Percentiles rank a stretch among this genome's conserved stretches.
phyloP scores from a whole-genome alignment of 1,284 basidiomycete species.

The Trametes pubescens region DNA sequence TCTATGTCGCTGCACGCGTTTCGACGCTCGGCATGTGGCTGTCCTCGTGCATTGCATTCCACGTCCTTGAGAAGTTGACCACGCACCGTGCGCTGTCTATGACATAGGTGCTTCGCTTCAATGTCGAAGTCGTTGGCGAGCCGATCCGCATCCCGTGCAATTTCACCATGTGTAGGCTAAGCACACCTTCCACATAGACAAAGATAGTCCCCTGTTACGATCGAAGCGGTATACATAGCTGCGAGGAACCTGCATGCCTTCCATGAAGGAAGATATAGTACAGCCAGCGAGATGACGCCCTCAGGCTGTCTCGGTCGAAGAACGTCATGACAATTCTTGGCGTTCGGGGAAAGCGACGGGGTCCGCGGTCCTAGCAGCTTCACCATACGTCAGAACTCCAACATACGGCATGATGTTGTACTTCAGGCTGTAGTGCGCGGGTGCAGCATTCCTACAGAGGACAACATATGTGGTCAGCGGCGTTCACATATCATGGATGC shows the following conservation, averaged over 20 bases:
- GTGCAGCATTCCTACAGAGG: slow-evolving; percentile 61
- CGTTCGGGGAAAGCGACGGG: slow-evolving; percentile 60
- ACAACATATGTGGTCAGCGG: slow-evolving; percentile 21
- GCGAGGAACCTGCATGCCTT: slow-evolving; percentile 16
- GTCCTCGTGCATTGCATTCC: slow-evolving; percentile 25
- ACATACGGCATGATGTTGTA: slow-evolving; percentile 95
- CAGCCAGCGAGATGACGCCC: slow-evolving; percentile 11
- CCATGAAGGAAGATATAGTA: slow-evolving; percentile 18
- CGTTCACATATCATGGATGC: slow-evolving; percentile 16
- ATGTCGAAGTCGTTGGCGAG: slow-evolving; percentile 22
- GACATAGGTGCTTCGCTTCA: slow-evolving; percentile 22
- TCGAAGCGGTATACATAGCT: slow-evolving; percentile 25
- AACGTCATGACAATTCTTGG: slow-evolving; percentile 43
- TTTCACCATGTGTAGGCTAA: slow-evolving; percentile 21
- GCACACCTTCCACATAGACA: slow-evolving; percentile 26
- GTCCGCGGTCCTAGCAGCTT: slow-evolving; percentile 68
- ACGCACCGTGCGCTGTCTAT: slow-evolving; percentile 26
- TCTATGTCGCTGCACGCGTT: slow-evolving; percentile 25
- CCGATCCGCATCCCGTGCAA: slow-evolving; percentile 22
- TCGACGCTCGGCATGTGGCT: slow-evolving; percentile 24
- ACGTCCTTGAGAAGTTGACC: slow-evolving; percentile 32
- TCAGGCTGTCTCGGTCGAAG: slow-evolving; percentile 5
- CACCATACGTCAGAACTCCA: slow-evolving; percentile 79
- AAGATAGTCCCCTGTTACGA: slow-evolving; percentile 27
- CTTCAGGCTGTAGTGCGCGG: slow-evolving; percentile 79